Evolutionary conservation across 2,329 filamentous ascomycete genomes (phyloP).

Genomic region (Lomentospora prolificans): DNA sequence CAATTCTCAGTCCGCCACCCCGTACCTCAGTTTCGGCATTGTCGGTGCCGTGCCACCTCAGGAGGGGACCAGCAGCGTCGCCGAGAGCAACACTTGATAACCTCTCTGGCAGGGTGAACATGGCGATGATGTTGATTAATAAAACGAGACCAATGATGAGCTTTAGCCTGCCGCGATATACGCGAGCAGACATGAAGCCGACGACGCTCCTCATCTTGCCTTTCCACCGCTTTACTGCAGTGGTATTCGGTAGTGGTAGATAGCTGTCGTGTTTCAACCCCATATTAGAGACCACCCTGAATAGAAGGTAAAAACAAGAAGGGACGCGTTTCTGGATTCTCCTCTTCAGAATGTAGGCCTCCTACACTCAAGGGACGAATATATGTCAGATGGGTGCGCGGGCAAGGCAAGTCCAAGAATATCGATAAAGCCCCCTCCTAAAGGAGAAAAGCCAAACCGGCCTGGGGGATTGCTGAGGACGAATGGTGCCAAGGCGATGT

Average conservation of each 20-base stretch:
- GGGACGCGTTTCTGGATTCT: too few species aligned
- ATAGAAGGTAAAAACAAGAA: too few species aligned
- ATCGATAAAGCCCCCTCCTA: too few species aligned
- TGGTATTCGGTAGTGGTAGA: background rate
- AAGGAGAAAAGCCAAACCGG: too few species aligned
- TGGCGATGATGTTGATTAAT: constrained; percentile 18
- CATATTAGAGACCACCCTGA: background rate
- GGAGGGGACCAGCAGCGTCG: constrained; percentile 10
- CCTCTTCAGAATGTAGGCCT: too few species aligned
- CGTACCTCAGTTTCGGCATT: constrained; percentile 15
- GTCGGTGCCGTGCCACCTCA: constrained; percentile 16
- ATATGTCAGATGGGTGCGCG: too few species aligned
- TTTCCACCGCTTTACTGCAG: background rate
- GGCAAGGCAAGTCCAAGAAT: too few species aligned
- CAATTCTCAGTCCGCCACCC: constrained; percentile 33
- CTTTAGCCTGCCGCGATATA: constrained; percentile 26
- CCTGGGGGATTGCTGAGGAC: too few species aligned
- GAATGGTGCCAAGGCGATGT: too few species aligned
- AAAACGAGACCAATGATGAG: constrained; percentile 19
- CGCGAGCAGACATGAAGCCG: constrained; percentile 27
- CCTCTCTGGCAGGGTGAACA: constrained; percentile 14
- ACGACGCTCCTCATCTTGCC: background rate
- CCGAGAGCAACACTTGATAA: constrained; percentile 9
- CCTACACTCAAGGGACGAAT: too few species aligned
- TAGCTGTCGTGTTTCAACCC: background rate